A percentile compares a stretch with the other conserved stretches of the same genome.
Evolutionary conservation across 75 land plant genomes (phyloP).

Genomic region (Pinus albicaulis): DNA sequence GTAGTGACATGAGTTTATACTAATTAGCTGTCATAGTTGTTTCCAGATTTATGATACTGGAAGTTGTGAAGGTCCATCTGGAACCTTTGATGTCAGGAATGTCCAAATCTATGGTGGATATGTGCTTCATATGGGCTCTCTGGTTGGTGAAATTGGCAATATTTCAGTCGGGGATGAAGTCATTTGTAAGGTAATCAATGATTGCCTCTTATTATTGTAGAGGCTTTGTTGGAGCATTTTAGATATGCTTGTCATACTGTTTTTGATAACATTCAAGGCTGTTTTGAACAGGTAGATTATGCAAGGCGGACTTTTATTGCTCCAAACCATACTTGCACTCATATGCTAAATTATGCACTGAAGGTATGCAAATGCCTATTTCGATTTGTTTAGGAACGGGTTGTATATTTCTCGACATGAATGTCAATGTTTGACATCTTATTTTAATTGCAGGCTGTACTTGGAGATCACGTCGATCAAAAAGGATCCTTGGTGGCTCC

Average conservation of each 20-base stretch:
- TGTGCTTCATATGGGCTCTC: slow-evolving; percentile 84
- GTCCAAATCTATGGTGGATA: slow-evolving; percentile 92
- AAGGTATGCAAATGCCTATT: slow-evolving; percentile 43
- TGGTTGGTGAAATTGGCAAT: slow-evolving; percentile 28
- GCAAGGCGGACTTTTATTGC: slow-evolving; percentile 75
- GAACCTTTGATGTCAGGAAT: slow-evolving; percentile 72
- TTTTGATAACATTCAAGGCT: not conserved
- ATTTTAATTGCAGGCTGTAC: slow-evolving; percentile 66
- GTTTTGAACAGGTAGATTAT: slow-evolving; percentile 75
- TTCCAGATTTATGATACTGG: slow-evolving; percentile 93
- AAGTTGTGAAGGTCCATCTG: slow-evolving; percentile 51
- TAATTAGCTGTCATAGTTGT: slow-evolving; percentile 5
- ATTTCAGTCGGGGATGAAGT: slow-evolving; percentile 75
- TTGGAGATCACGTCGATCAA: slow-evolving; percentile 94
- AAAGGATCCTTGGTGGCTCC: slow-evolving; percentile 97
- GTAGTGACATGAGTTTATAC: not conserved
- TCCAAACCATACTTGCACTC: slow-evolving; percentile 98
- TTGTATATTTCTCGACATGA: not conserved
- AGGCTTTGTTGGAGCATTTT: not conserved
- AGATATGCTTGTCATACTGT: slow-evolving; percentile 4
- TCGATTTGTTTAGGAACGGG: not conserved
- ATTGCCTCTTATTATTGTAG: slow-evolving; percentile 7
- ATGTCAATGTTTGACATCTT: not conserved
- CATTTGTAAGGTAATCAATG: slow-evolving; percentile 54
- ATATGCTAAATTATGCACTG: slow-evolving; percentile 92